Conservation (phyloP, 345 rosid genomes). For the Salix exigua region DNA sequence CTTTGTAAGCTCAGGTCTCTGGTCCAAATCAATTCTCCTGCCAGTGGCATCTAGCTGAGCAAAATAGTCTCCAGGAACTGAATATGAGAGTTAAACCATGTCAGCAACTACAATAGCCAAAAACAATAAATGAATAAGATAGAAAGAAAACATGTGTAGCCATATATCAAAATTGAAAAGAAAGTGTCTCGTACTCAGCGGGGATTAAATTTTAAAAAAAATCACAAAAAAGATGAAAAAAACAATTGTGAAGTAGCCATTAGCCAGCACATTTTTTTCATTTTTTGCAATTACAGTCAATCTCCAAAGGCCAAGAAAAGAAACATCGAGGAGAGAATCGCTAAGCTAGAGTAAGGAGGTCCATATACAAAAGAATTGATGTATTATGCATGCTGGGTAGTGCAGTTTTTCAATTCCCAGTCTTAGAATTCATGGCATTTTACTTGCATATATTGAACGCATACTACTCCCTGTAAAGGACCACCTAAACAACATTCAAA, state of each 20-base stretch:
- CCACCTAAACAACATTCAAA: neutral
- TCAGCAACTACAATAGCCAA: constrained; percentile 6
- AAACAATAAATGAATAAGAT: neutral
- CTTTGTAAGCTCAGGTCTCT: constrained; percentile 88
- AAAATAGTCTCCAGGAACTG: constrained; percentile 95
- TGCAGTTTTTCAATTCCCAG: neutral
- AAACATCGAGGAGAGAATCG: neutral
- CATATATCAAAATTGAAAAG: neutral
- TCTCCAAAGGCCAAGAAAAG: neutral
- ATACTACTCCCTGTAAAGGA: neutral
- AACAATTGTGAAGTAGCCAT: neutral
- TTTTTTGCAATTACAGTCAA: neutral
- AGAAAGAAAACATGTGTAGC: neutral
- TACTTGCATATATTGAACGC: neutral
- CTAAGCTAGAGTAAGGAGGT: neutral
- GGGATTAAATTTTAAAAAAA: neutral
- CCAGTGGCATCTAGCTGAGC: constrained; percentile 89
- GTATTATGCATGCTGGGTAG: neutral
- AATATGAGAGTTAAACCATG: constrained; percentile 21
- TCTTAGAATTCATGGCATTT: neutral
- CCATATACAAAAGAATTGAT: neutral
- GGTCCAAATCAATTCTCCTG: constrained; percentile 83
- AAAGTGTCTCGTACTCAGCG: neutral
- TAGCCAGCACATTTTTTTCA: neutral
- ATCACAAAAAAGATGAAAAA: neutral